A percentile compares a stretch with the other conserved stretches of the same genome.
Evolutionary conservation across 2,329 filamentous ascomycete species (phyloP).

Genomic region (Alternaria sp.): DNA sequence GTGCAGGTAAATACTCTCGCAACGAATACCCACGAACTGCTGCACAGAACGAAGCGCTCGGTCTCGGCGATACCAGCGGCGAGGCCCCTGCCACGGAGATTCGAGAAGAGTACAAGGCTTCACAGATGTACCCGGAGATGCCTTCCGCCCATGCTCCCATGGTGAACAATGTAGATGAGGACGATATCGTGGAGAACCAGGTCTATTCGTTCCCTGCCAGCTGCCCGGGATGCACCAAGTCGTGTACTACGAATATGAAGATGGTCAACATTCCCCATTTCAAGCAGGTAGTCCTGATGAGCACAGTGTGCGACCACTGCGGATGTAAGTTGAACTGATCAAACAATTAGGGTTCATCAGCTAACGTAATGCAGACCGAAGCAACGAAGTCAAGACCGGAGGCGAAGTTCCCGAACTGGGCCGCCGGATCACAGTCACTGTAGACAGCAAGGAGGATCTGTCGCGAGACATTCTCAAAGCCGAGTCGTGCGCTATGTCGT

Average conservation of each 20-base stretch:
- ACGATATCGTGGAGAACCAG: constrained; percentile 90
- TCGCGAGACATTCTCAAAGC: constrained; percentile 95
- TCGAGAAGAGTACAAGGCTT: constrained; percentile 62
- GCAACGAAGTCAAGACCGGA: constrained; percentile 97
- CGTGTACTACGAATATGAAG: constrained; percentile 95
- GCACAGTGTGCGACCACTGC: constrained; percentile 88
- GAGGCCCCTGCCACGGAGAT: constrained; percentile 66
- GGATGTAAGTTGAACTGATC: constrained; percentile 63
- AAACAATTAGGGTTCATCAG: not conserved
- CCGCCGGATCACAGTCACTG: constrained; percentile 79
- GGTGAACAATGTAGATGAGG: constrained; percentile 58
- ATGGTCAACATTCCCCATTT: constrained; percentile 99
- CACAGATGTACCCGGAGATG: constrained; percentile 56
- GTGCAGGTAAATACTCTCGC: constrained; percentile 89
- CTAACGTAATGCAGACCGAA: constrained; percentile 66
- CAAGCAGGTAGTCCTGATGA: constrained; percentile 97
- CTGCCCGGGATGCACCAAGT: constrained; percentile 88
- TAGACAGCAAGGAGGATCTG: constrained; percentile 76
- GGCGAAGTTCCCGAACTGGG: constrained; percentile 89
- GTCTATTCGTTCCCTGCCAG: constrained; percentile 92
- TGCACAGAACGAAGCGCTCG: constrained; percentile 87
- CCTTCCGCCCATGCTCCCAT: constrained; percentile 43
- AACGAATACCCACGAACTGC: constrained; percentile 82
- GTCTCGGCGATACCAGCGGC: constrained; percentile 66
- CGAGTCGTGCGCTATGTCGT: constrained; percentile 87